A percentile compares a stretch with the other conserved stretches of the same genome.
Conservation (phyloP, 345 rosid genomes). For the Aegle marmelos region DNA sequence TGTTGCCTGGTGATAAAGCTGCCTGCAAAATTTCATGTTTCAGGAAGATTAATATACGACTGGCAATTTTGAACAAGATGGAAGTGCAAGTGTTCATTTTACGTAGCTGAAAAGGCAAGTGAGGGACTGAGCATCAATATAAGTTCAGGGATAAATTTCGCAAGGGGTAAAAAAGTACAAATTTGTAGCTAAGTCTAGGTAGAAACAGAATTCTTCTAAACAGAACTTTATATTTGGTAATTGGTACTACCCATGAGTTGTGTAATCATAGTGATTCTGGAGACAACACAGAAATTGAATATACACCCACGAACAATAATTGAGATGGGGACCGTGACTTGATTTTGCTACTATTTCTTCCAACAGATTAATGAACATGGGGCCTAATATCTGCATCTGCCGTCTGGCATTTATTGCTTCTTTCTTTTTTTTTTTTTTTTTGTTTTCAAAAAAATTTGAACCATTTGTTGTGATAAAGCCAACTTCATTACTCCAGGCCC, state of each 20-base stretch:
- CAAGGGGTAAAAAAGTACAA: background rate
- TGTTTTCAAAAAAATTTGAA: background rate
- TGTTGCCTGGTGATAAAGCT: background rate
- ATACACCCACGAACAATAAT: slow-evolving; percentile 16
- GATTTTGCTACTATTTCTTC: slow-evolving; percentile 4
- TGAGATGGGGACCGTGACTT: slow-evolving; percentile 23
- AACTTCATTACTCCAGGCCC: background rate
- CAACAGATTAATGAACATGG: slow-evolving; percentile 19
- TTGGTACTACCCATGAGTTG: background rate
- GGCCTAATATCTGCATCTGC: background rate
- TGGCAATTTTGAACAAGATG: background rate
- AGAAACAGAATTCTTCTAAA: background rate
- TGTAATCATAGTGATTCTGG: slow-evolving; percentile 3
- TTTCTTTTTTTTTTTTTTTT: background rate
- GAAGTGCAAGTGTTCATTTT: background rate
- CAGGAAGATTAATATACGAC: background rate
- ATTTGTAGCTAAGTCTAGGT: background rate
- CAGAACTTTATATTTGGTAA: background rate
- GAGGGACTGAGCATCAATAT: background rate
- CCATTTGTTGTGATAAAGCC: background rate
- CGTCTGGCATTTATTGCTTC: background rate
- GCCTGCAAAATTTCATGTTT: background rate
- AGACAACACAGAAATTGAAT: slow-evolving; percentile 10
- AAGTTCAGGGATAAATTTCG: background rate
- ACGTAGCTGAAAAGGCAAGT: background rate